Evolutionary conservation across 768 basidiomycete genomes (phyloP).

Genomic region (Sporobolomyces roseus): DNA sequence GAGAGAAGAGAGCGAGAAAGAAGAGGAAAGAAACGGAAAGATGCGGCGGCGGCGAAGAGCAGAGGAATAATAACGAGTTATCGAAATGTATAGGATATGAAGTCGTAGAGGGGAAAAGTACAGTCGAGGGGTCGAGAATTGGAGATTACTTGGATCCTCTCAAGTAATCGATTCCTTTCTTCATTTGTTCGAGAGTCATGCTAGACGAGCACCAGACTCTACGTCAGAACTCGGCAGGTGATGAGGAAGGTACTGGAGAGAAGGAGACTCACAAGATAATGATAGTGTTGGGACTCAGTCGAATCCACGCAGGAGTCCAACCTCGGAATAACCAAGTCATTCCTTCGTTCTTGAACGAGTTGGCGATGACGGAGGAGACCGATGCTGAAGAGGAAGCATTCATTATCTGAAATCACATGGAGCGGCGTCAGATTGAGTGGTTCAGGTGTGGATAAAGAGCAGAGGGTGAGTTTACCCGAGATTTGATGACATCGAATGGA

Average conservation of each 20-base stretch:
- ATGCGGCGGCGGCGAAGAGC: no score
- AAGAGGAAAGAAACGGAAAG: no score
- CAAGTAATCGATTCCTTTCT: constrained; percentile 26
- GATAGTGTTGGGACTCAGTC: constrained; percentile 42
- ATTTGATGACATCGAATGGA: constrained; percentile 45
- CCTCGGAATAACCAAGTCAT: constrained; percentile 41
- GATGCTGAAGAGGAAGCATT: constrained; percentile 29
- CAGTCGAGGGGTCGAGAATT: background rate
- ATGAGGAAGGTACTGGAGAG: background rate
- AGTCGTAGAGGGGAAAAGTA: background rate
- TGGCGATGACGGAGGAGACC: constrained; percentile 26
- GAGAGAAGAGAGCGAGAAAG: no score
- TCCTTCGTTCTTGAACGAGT: constrained; percentile 43
- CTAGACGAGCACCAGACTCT: background rate
- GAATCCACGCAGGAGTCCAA: constrained; percentile 44
- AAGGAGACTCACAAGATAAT: constrained; percentile 35
- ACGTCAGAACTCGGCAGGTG: background rate
- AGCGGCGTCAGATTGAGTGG: background rate
- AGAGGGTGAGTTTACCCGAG: constrained; percentile 26
- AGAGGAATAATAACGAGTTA: no score
- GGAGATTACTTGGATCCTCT: constrained; percentile 5
- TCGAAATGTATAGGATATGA: background rate
- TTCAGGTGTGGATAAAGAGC: background rate
- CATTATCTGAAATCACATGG: constrained; percentile 38
- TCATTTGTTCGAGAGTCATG: constrained; percentile 37